Percentiles rank a stretch among this genome's conserved stretches.
phyloP scores from a whole-genome alignment of 129 eudicot species.

The sunflower (Helianthus annuus) region DNA sequence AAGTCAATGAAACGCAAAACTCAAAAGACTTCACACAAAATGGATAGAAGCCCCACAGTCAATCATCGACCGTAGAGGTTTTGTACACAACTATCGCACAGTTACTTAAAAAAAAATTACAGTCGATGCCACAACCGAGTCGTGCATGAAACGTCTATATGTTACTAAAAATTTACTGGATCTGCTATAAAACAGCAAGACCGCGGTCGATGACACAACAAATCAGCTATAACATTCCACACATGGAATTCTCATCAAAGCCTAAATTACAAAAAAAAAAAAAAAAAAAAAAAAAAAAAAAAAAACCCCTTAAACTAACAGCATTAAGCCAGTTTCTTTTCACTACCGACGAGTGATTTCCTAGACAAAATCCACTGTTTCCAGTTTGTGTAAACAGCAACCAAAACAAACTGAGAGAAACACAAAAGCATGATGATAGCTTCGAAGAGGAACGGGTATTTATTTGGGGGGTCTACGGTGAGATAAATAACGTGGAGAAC shows the following conservation, averaged over 20 bases:
- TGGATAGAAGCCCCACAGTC: no score
- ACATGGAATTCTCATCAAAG: not conserved
- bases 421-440: conserved; percentile 85
- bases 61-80: no score
- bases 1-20: no score
- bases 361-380: conserved; percentile 67
- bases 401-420: conserved; percentile 76
- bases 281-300: not conserved
- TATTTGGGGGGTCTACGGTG: conserved; percentile 61
- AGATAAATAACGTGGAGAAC: conserved; percentile 69
- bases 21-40: no score
- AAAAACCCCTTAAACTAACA: not conserved
- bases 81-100: no score
- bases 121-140: no score
- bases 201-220: not conserved
- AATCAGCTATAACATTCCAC: no score
- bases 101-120: no score
- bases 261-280: not conserved
- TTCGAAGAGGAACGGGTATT: conserved; percentile 85
- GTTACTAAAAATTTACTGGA: no score
- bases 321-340: conserved; percentile 52
- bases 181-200: no score
- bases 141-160: no score
- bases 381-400: conserved; percentile 57
- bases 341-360: conserved; percentile 23